A percentile compares a stretch with the other conserved stretches of the same genome.
These are phyloP conservation scores for Botryotinia calthae DNA, from an alignment of 2,329 filamentous ascomycete species.

Conservation along the genomic window DNA sequence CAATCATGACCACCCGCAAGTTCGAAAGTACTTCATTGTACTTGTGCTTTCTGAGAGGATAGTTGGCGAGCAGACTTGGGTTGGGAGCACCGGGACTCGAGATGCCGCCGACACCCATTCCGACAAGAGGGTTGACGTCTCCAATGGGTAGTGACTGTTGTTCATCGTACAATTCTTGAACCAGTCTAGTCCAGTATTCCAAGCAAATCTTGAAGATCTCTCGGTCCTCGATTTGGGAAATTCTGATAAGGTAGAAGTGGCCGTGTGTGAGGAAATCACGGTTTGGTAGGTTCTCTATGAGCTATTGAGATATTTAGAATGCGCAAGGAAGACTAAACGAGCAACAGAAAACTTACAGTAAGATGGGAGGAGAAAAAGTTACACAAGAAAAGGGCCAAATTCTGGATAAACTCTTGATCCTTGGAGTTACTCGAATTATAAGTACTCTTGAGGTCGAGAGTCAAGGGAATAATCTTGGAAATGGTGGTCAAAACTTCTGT, in stretches of 20 bases:
- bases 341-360: constrained; percentile 52
- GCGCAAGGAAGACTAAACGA: background rate
- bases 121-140: constrained; percentile 85
- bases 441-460: constrained; percentile 84
- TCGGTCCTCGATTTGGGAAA: constrained; percentile 96
- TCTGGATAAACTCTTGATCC: constrained; percentile 97
- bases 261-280: constrained; percentile 91
- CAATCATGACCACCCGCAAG: constrained; percentile 95
- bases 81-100: constrained; percentile 82
- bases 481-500: constrained; percentile 93
- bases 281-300: constrained; percentile 95
- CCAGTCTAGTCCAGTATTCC: constrained; percentile 98
- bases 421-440: constrained; percentile 88
- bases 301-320: constrained; percentile 46
- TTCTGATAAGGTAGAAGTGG: constrained; percentile 96
- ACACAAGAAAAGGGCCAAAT: constrained; percentile 90
- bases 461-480: constrained; percentile 86
- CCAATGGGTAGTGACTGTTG: constrained; percentile 96
- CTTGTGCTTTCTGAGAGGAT: constrained; percentile 95
- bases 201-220: constrained; percentile 99
- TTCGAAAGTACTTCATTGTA: constrained; percentile 94
- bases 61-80: constrained; percentile 79
- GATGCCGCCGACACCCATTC: constrained; percentile 67
- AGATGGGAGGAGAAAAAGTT: constrained; percentile 97
- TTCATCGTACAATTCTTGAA: constrained; percentile 97